Evolutionary conservation across 2,329 filamentous ascomycete genomes (phyloP).

Genomic region (Curvularia eragrostidis): DNA sequence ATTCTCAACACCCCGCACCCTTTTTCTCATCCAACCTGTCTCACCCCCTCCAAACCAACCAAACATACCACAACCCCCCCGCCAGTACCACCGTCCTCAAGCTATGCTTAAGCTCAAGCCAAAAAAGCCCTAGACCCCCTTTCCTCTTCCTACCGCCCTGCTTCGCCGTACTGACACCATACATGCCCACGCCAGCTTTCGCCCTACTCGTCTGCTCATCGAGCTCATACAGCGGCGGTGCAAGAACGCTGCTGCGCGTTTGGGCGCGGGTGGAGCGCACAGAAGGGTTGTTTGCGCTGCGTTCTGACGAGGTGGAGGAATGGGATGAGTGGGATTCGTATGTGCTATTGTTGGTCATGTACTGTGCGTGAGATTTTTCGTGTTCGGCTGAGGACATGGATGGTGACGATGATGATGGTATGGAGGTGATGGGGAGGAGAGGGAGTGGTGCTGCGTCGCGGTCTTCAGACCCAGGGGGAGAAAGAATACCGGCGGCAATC

Average conservation of each 20-base stretch:
- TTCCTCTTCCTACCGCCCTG: conserved; percentile 46
- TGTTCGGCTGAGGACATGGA: conserved; percentile 37
- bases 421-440: conserved; percentile 40
- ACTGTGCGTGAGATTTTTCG: background rate
- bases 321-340: conserved; percentile 37
- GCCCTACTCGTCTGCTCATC: background rate
- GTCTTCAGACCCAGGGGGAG: conserved; percentile 6
- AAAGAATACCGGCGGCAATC: conserved; percentile 33
- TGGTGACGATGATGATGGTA: background rate
- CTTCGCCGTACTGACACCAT: conserved; percentile 40
- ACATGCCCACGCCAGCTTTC: background rate
- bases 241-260: conserved; percentile 42
- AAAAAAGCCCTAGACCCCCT: conserved; percentile 55
- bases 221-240: conserved; percentile 33
- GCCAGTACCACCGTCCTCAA: conserved; percentile 69
- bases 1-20: too few relatives aligned
- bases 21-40: too few relatives aligned
- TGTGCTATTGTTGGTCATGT: background rate
- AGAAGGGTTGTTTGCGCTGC: conserved; percentile 26
- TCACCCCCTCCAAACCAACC: conserved; percentile 69
- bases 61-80: conserved; percentile 69
- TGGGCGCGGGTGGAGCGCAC: conserved; percentile 41
- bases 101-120: conserved; percentile 67
- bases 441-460: conserved; percentile 19
- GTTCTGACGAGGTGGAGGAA: conserved; percentile 40